phyloP scores from a whole-genome alignment of 139 green algal genomes.

The Deuterostichococcus epilithicus region DNA sequence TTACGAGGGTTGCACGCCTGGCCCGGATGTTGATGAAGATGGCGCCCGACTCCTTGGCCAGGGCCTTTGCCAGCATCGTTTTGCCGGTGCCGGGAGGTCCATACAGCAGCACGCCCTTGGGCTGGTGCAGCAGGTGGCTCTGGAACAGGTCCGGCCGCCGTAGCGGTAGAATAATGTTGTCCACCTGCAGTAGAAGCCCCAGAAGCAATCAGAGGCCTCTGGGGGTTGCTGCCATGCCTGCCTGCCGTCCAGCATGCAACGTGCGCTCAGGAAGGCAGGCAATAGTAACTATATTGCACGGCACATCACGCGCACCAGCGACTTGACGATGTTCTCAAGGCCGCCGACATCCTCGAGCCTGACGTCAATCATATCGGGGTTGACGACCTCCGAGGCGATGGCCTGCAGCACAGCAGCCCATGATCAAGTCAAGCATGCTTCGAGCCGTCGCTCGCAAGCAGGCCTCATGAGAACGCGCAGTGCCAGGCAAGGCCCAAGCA shows the following conservation, averaged over 20 bases:
- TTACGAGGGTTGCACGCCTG: neutral
- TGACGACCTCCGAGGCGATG: constrained; percentile 78
- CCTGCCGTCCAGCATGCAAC: too few relatives aligned
- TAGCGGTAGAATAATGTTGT: constrained; percentile 84
- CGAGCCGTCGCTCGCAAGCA: too few relatives aligned
- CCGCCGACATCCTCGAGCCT: constrained; percentile 76
- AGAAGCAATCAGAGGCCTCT: neutral
- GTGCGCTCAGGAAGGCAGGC: too few relatives aligned
- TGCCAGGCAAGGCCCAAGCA: too few relatives aligned
- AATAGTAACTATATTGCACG: too few relatives aligned
- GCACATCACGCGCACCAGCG: constrained; percentile 46
- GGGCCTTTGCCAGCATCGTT: constrained; percentile 89
- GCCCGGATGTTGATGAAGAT: constrained; percentile 94
- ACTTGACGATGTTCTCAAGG: constrained; percentile 63
- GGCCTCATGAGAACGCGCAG: too few relatives aligned
- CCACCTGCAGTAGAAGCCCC: constrained; percentile 31
- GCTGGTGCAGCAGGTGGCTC: constrained; percentile 72
- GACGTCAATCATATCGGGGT: constrained; percentile 75
- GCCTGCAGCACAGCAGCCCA: constrained; percentile 40
- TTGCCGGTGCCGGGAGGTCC: constrained; percentile 91
- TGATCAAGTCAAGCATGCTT: neutral
- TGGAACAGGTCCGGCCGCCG: constrained; percentile 69
- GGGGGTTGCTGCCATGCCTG: too few relatives aligned
- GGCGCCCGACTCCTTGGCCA: constrained; percentile 83
- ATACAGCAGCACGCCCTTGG: constrained; percentile 87